phyloP scores from a whole-genome alignment of 2,329 filamentous ascomycete species.

The Byssochlamys sp. region DNA sequence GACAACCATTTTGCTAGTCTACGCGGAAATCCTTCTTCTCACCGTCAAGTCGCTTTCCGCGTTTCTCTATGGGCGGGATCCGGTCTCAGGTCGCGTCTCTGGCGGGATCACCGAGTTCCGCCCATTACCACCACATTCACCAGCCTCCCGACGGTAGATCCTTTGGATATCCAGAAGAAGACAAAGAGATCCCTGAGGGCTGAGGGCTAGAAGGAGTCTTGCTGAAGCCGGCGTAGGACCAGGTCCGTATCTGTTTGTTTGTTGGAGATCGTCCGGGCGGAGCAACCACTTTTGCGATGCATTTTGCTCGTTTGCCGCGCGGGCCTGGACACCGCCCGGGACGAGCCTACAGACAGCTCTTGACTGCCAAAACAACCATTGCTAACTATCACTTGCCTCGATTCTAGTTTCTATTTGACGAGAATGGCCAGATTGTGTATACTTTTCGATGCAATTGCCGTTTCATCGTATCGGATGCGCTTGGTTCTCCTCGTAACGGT shows the following conservation, averaged over 20 bases:
- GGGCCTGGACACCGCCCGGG: neutral
- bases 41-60: neutral
- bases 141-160: neutral
- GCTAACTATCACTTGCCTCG: neutral
- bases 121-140: neutral
- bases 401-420: neutral
- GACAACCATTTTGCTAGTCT: constrained; percentile 31
- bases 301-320: neutral
- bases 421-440: neutral
- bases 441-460: neutral
- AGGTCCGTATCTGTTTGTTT: neutral
- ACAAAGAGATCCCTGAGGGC: neutral
- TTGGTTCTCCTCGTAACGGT: neutral
- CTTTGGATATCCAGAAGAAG: neutral
- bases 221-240: neutral
- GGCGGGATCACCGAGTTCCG: neutral
- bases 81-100: neutral
- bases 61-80: constrained; percentile 1
- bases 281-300: neutral
- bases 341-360: neutral
- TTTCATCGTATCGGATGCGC: too few relatives aligned
- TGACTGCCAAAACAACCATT: neutral
- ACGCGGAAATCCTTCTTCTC: neutral
- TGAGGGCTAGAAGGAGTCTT: neutral
- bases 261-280: neutral